Percentiles rank a stretch among this genome's conserved stretches.
These are phyloP conservation scores for Fusarium sarcochroum DNA, from an alignment of 2,329 filamentous ascomycete genomes.

Conservation along the genomic window DNA sequence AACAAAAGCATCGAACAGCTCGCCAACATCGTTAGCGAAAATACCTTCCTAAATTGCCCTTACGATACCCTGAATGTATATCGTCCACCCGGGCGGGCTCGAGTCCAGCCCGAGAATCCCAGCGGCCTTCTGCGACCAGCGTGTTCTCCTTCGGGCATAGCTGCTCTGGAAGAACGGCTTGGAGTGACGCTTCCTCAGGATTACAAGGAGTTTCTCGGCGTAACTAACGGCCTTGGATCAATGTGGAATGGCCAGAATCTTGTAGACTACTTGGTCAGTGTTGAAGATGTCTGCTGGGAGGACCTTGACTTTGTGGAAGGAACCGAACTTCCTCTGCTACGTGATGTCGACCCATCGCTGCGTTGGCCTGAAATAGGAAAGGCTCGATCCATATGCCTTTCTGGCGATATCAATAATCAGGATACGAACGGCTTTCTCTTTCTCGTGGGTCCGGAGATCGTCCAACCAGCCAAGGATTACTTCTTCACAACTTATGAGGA, in stretches of 20 bases:
- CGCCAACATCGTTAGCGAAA: slow-evolving; percentile 1
- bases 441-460: neutral
- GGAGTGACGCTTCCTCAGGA: neutral
- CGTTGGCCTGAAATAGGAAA: neutral
- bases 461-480: slow-evolving; percentile 13
- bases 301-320: slow-evolving; percentile 4
- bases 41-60: slow-evolving; percentile 11
- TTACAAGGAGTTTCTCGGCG: slow-evolving; percentile 4
- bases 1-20: neutral
- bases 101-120: neutral
- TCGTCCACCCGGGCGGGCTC: neutral
- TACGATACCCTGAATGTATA: slow-evolving; percentile 2
- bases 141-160: neutral
- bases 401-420: neutral
- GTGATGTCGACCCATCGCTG: neutral
- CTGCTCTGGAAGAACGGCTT: slow-evolving; percentile 1
- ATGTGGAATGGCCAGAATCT: slow-evolving; percentile 17
- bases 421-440: neutral
- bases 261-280: slow-evolving; percentile 1
- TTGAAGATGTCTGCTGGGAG: slow-evolving; percentile 10
- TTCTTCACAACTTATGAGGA: slow-evolving; percentile 10
- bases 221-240: slow-evolving; percentile 7
- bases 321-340: neutral
- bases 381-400: neutral
- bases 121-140: neutral